Evolutionary conservation across 2,329 filamentous ascomycete genomes (phyloP), one percentile per base, ranked within the genome.

Genomic region (Phoma sp.): DNA sequence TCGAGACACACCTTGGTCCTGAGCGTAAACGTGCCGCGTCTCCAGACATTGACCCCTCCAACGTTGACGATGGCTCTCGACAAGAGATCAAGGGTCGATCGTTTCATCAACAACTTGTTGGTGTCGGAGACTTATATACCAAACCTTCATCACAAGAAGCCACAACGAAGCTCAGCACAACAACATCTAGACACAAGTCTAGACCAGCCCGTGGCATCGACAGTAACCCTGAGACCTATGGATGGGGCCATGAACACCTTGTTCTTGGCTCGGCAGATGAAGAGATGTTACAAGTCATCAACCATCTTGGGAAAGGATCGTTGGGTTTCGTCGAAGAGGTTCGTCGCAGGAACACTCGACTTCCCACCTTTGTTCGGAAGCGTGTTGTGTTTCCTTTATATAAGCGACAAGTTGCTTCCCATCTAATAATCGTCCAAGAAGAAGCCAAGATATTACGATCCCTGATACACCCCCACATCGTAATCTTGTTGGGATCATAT

Each of bases 281-380:
- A 22, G 45, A 53, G 12, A 27, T 32, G 0, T 37, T 43, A 21
- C 29, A 17, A 13, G 25, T 32, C 2, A 27, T 32, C 12, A 25
- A 35, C 3, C 47, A 22, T 3, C 57, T 64, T 21, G 60, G 62
- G 1, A 44, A 55, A 17, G 58, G 60, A 1, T 57, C 48, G 4
- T 25, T 64, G 7, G 62, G 62, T 1, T 47, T 64, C 3, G 62
- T 65, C 3, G 60, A 63, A 22, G 58, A 60, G 24, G 60, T 65
- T 0, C 44, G 60, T 2, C 29, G 46, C 4, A 21, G 12, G 10
- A 39, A 40, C 6, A 33, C 37, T 9, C 31, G 47, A 8, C 31
- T 55, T 10, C 40, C 50, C 13, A 52, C 52, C 4, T 51, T 62
- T 12, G 58, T 63, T n/a, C 48, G 58, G 13, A 65, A 65, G 25